These are phyloP conservation scores for Candida silvatica DNA, from an alignment of 805 yeast species.

Conservation along the genomic window DNA sequence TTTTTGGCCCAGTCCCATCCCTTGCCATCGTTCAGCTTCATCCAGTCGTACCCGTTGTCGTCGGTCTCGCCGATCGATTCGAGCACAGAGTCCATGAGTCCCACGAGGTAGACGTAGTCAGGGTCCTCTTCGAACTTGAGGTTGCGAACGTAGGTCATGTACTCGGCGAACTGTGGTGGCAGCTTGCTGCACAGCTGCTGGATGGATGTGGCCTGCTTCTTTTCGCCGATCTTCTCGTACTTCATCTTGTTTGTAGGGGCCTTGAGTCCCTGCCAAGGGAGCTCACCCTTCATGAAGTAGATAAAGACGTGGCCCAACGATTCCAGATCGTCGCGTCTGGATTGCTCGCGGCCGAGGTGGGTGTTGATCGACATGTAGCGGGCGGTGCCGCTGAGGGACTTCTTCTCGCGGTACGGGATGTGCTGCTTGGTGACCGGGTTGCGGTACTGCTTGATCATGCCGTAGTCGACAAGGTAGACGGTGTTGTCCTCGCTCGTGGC, in stretches of 20 bases:
- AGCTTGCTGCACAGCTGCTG: slow-evolving; percentile 53
- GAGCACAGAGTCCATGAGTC: slow-evolving; percentile 51
- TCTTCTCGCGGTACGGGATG: slow-evolving; percentile 74
- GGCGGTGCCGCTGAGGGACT: slow-evolving; percentile 78
- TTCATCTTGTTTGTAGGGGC: slow-evolving; percentile 81
- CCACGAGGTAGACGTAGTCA: slow-evolving; percentile 59
- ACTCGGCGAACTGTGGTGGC: slow-evolving; percentile 69
- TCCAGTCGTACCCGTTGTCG: slow-evolving; percentile 75
- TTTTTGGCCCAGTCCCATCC: slow-evolving; percentile 77
- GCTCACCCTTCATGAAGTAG: slow-evolving; percentile 67
- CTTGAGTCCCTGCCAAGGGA: slow-evolving; percentile 88
- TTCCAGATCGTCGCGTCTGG: slow-evolving; percentile 77
- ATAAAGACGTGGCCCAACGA: slow-evolving; percentile 76
- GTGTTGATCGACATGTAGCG: slow-evolving; percentile 84
- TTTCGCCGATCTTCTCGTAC: slow-evolving; percentile 78
- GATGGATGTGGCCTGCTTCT: slow-evolving; percentile 63
- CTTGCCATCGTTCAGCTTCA: slow-evolving; percentile 67
- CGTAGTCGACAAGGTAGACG: slow-evolving; percentile 72
- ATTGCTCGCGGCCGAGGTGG: slow-evolving; percentile 80
- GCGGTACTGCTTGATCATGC: slow-evolving; percentile 81
- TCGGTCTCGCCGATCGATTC: slow-evolving; percentile 48
- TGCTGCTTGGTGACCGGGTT: slow-evolving; percentile 76
- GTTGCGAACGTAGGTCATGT: slow-evolving; percentile 57
- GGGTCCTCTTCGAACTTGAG: slow-evolving; percentile 76
- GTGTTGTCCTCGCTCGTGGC: slow-evolving; percentile 45